Base-by-base conservation (phyloP, 257 asterid genomes). In the Salvia hispanica region DNA sequence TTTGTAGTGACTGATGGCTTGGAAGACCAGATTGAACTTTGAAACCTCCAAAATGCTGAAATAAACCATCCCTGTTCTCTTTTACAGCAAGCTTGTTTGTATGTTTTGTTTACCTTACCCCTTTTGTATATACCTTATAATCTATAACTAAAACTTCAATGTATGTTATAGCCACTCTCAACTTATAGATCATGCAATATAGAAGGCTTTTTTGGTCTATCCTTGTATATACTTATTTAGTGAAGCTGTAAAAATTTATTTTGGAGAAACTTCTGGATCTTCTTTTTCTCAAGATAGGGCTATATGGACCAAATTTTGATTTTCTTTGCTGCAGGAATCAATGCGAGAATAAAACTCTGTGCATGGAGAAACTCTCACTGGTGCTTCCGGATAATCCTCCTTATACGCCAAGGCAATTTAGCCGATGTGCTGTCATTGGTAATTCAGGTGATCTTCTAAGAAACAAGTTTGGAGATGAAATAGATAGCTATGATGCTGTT, bases 391-490 rank as follows among this genome's bases (percentile, higher is more conserved):
- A 87, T 40, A 73, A 82, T 69, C 97, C 96, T 51, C 96, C 97
- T 13, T 88, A 85, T 72, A 51, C 74, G 51, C 96, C 99, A 55
- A 80, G 80, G 75, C 97, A 91, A 73, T 91, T 77, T 78, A 82
- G 88, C 51, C 85, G 87, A 66, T 91, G 99, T 77, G 97, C 99
- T 73, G 97, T 91, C 77, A 89, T 94, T 76, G 99, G 99, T 64
- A 94, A 94, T 82, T 94, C 99, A 0, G 99, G 99, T 9, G 99
- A 94, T 74, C 96, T 94, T 56, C 81, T 91, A 70, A 87, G 86
- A 81, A 94, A 91, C 71, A 87, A 84, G 74, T 94, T 94, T 75
- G 99, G 97, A 72, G 70, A 78, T 52, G 99, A 94, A 84, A 91
- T 94, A 69, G 95, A 94, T 77, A 74, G 78, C 46, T 91, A 85